Base-by-base conservation (phyloP, 78 protist genomes). In the Mastigamoeba balamuthi region DNA sequence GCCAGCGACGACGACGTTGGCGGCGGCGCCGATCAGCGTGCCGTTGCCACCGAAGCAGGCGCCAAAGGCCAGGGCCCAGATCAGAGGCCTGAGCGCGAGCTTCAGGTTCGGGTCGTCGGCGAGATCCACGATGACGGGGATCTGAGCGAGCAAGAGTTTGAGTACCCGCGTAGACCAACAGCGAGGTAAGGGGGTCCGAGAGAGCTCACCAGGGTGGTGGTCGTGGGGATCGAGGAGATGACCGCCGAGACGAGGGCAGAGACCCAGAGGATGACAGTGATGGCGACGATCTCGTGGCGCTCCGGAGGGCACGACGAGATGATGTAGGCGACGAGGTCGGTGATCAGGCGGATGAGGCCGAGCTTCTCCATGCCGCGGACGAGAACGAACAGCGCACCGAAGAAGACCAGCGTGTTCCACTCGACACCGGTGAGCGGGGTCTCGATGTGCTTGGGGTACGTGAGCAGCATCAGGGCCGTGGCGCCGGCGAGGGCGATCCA, bases 11-110 rank as follows among this genome's bases (percentile, higher is more conserved):
- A 66, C 36, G n/a, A 66, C 64, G 36, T 66, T 66, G 25, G 70
- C 64, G 10, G 65, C 37, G 29, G 70, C 70, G 64, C 81, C 88
- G 42, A 88, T 75, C 27, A 89, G 65, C 7, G 93, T 80, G 41
- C 93, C 93, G 70, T 83, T 86, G 66, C 91, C 93, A 33, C 93
- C 91, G 6, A 89, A 65, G 48, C 91, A 85, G 17, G 91, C 77
- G 35, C 93, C 93, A 25, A 86, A 66, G 1, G 93, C 80, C 28
- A 89, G 81, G n/a, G 88, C 88, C 76, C 69, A 82, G 35, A 65
- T 90, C 71, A 89, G 66, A 23, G 93, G 93, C 75, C 6, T 23
- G 2, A 85, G 30, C 5, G 78, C 79, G 40, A 80, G 69, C 38
- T n/a, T 17, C 0, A 52, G 39, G 6, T 27, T 2, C 2, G 27